These are phyloP conservation scores for Trichophyton simii DNA, from an alignment of 2,329 filamentous ascomycete species.

Conservation along the genomic window DNA sequence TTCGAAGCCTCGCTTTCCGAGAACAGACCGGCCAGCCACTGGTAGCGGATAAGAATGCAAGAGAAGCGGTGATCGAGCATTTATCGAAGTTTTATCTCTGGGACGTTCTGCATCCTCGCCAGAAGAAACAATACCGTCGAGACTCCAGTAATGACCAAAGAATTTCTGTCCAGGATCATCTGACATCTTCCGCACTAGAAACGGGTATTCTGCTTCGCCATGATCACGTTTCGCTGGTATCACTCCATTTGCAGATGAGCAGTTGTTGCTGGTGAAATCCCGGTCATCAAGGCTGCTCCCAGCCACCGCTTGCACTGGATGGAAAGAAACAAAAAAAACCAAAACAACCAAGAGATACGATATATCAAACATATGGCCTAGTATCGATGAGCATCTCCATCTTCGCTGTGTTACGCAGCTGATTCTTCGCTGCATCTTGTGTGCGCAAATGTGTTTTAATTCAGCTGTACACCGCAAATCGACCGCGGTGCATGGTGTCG, in stretches of 20 bases:
- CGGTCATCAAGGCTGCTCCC: background rate
- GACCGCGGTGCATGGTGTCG: no score
- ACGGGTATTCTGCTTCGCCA: background rate
- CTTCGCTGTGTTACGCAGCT: background rate
- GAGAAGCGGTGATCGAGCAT: background rate
- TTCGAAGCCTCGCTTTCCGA: conserved; percentile 38
- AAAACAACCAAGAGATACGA: background rate
- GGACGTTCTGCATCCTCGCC: no score
- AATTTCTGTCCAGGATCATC: conserved; percentile 38
- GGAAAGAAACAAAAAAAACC: background rate
- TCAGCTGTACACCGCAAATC: background rate
- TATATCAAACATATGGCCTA: background rate
- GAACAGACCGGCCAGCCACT: background rate
- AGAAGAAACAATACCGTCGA: conserved; percentile 12
- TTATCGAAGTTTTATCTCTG: background rate
- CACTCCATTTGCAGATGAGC: background rate
- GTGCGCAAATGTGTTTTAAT: background rate
- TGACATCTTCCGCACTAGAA: conserved; percentile 33
- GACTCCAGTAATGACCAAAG: conserved; percentile 35
- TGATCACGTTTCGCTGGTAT: background rate
- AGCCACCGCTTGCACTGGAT: background rate
- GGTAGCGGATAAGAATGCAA: background rate
- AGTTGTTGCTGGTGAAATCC: background rate
- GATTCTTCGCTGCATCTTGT: background rate
- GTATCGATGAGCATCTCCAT: background rate